phyloP scores from a whole-genome alignment of 2,329 filamentous ascomycete genomes.

The Torrubiella hemipterigena region DNA sequence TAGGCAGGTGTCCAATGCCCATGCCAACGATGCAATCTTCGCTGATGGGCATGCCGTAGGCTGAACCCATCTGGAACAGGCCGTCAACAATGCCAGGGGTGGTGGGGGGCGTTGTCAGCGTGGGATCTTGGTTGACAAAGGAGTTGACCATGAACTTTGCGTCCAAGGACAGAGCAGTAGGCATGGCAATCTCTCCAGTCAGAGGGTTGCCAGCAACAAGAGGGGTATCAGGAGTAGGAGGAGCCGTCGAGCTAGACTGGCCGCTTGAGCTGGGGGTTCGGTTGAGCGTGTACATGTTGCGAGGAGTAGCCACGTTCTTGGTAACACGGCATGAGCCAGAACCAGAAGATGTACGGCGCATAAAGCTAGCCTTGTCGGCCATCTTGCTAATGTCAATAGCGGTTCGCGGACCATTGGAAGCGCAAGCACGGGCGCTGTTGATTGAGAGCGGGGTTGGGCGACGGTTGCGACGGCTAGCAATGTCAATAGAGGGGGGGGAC shows the following conservation, averaged over 20 bases:
- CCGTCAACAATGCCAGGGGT: slow-evolving; percentile 36
- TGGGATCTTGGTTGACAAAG: slow-evolving; percentile 25
- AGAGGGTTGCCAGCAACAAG: slow-evolving; percentile 24
- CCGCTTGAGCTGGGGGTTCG: slow-evolving; percentile 28
- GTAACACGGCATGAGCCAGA: slow-evolving; percentile 25
- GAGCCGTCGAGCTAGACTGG: slow-evolving; percentile 28
- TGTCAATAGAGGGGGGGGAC: slow-evolving; percentile 39
- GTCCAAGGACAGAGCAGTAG: slow-evolving; percentile 18
- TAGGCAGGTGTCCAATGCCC: slow-evolving; percentile 29
- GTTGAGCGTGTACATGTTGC: slow-evolving; percentile 27
- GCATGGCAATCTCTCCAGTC: slow-evolving; percentile 25
- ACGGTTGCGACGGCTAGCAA: slow-evolving; percentile 39
- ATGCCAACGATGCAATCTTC: slow-evolving; percentile 40
- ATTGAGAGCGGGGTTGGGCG: slow-evolving; percentile 33
- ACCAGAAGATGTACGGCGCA: slow-evolving; percentile 42
- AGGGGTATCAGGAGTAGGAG: slow-evolving; percentile 38
- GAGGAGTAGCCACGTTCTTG: slow-evolving; percentile 18
- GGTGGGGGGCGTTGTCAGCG: slow-evolving; percentile 39
- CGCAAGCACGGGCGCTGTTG: slow-evolving; percentile 29
- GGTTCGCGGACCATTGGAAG: slow-evolving; percentile 30
- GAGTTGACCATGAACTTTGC: slow-evolving; percentile 17
- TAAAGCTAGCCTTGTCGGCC: slow-evolving; percentile 31
- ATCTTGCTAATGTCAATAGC: slow-evolving; percentile 33
- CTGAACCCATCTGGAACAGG: slow-evolving; percentile 26
- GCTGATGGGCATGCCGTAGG: slow-evolving; percentile 23